phyloP scores from a whole-genome alignment of 352 stramenopile genomes.

The Globisporangium sylvaticum region DNA sequence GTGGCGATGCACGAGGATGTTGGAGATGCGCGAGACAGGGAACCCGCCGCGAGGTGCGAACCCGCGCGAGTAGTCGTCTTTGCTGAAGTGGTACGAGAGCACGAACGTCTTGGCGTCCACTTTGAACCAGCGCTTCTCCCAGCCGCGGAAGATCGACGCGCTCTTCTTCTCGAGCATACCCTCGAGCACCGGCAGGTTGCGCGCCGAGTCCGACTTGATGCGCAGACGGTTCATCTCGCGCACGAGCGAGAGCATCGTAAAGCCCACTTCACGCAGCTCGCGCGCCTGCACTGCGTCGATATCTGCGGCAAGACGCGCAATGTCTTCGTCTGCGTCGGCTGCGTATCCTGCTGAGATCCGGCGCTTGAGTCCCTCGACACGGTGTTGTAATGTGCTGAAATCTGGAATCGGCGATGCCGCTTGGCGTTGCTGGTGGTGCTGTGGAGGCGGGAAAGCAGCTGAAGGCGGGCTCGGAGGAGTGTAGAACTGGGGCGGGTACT shows the following conservation, averaged over 20 bases:
- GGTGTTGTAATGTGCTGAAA: conserved; percentile 43
- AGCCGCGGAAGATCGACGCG: conserved; percentile 68
- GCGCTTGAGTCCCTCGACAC: conserved; percentile 51
- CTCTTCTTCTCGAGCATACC: conserved; percentile 76
- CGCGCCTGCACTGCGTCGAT: conserved; percentile 29
- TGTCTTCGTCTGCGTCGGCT: conserved; percentile 33
- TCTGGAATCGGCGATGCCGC: conserved; percentile 29
- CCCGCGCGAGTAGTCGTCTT: conserved; percentile 53
- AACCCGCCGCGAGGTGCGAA: conserved; percentile 66
- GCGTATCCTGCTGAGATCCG: conserved; percentile 32
- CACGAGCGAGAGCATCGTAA: conserved; percentile 51
- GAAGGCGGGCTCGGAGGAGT: conserved; percentile 11
- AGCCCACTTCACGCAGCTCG: conserved; percentile 42
- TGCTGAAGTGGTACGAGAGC: conserved; percentile 65
- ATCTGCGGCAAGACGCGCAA: conserved; percentile 34
- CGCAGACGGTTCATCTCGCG: conserved; percentile 50
- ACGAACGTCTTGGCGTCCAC: conserved; percentile 66
- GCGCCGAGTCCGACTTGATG: conserved; percentile 25
- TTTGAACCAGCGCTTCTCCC: conserved; percentile 64
- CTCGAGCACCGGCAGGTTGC: conserved; percentile 50
- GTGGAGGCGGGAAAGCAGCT: conserved; percentile 4
- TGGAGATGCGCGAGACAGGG: conserved; percentile 46
- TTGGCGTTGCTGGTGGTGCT: background rate
- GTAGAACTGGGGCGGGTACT: background rate
- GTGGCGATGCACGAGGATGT: conserved; percentile 46